A percentile compares a stretch with the other conserved stretches of the same genome.
phyloP scores from a whole-genome alignment of 805 yeast species.

The Suhomyces xylopsoci region DNA sequence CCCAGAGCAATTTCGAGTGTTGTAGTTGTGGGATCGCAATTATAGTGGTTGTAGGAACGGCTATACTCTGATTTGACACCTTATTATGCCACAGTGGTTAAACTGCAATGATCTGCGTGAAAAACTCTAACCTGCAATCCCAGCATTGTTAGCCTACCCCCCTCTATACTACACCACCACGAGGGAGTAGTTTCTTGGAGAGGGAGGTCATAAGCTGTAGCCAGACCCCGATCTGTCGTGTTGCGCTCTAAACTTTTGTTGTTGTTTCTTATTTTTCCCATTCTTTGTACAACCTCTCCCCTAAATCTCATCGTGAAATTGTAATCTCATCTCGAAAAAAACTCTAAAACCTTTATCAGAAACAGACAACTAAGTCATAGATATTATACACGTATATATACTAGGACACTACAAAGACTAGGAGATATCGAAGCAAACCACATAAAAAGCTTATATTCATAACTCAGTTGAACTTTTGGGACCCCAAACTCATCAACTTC shows the following conservation, averaged over 20 bases:
- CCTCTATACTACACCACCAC: neutral
- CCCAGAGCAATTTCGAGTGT: no score
- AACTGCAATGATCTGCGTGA: neutral
- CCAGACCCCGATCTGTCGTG: neutral
- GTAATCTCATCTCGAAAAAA: conserved; percentile 3
- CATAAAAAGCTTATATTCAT: neutral
- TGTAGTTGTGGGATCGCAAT: no score
- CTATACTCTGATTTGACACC: neutral
- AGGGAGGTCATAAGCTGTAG: neutral
- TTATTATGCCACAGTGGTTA: neutral
- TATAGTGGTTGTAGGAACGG: no score
- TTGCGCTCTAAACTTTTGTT: neutral
- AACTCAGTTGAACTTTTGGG: neutral
- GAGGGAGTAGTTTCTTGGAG: neutral
- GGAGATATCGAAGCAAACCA: neutral
- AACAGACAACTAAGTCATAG: neutral
- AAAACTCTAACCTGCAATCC: neutral
- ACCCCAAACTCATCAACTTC: neutral
- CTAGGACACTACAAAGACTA: neutral
- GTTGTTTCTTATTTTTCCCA: neutral
- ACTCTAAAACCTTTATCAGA: neutral
- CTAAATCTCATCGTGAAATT: conserved; percentile 1
- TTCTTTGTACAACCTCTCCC: neutral
- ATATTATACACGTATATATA: neutral
- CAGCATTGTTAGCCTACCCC: neutral